Base-by-base conservation (phyloP, 2,329 filamentous ascomycete species). In the Phialocephala subalpina region DNA sequence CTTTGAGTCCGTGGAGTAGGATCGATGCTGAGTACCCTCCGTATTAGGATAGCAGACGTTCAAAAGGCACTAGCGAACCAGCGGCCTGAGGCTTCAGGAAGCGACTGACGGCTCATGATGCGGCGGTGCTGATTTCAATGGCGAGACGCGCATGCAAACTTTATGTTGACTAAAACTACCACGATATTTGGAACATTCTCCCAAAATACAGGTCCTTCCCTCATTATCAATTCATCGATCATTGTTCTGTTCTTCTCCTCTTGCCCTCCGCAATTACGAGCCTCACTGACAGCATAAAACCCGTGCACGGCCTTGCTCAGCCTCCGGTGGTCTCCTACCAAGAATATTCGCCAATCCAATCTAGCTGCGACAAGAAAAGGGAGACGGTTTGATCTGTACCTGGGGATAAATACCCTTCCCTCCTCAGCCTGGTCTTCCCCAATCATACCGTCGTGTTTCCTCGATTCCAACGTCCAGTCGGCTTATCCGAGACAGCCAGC, bases 241-340 rank as follows among this genome's bases (percentile, higher is more conserved):
- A 53, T 53, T 53, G 49, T 29, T 27, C 27, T 53, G 16, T 53
- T 12, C 14, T 18, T 53, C 49, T 33, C 49, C 25, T 33, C 27
- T n/a, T n/a, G 25, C 27, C 49, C 49, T 53, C 22, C 49, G n/a
- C 49, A 53, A 53, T 29, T 53, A 53, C 49, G 25, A 53, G 49
- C 49, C 49, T 53, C 22, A 53, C 14, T 33, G 45, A n/a, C 18
- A 33, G 29, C 18, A 29, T 33, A 53, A 53, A 27, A 61, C 42
- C 47, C 35, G 58, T 64, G 64, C 70, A 70, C 69, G 72, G 70
- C 70, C 70, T 66, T 65, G 62, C 67, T 61, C 55, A 40, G 60
- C 53, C 35, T 66, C 63, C 66, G 64, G 47, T 25, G 53, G 29
- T 33, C 9, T 33, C 29, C 29, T 33, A 61, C 25, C 18, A 63